Evolutionary conservation across 371 early-diverging fungal species (phyloP).

Genomic region (Zychaea mexicana): DNA sequence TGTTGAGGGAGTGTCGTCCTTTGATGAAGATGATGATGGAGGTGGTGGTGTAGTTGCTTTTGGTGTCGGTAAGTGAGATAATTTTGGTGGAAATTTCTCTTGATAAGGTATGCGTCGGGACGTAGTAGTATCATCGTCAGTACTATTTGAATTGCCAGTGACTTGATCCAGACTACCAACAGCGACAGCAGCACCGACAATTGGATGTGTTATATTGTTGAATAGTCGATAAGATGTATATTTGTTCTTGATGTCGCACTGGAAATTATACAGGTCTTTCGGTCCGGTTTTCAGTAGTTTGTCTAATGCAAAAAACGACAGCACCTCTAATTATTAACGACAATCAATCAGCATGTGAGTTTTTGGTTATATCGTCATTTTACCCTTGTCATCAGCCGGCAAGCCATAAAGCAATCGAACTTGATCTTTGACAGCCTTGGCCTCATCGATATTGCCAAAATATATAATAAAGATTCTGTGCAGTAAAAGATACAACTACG

Average conservation of each 20-base stretch:
- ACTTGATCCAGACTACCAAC: too few species aligned
- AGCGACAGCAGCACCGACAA: not conserved
- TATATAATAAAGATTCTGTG: not conserved
- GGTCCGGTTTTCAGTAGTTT: conserved; percentile 7
- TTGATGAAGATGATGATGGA: not conserved
- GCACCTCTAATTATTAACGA: not conserved
- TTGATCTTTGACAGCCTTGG: not conserved
- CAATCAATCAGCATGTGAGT: too few species aligned
- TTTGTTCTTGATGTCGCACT: not conserved
- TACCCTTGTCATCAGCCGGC: not conserved
- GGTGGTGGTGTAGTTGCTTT: not conserved
- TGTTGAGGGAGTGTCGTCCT: not conserved
- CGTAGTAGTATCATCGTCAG: not conserved
- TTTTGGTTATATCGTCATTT: not conserved
- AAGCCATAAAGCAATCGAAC: not conserved
- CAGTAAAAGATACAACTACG: not conserved
- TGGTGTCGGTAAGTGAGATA: not conserved
- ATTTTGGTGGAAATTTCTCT: not conserved
- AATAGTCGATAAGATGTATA: not conserved
- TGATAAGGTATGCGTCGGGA: not conserved
- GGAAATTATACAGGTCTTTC: conserved; percentile 15
- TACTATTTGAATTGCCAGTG: too few species aligned
- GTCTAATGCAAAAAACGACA: not conserved
- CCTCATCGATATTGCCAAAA: conserved; percentile 1
- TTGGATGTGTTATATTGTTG: not conserved